Conservation (phyloP, 2,329 filamentous ascomycete species). For the Colletotrichum magnum region DNA sequence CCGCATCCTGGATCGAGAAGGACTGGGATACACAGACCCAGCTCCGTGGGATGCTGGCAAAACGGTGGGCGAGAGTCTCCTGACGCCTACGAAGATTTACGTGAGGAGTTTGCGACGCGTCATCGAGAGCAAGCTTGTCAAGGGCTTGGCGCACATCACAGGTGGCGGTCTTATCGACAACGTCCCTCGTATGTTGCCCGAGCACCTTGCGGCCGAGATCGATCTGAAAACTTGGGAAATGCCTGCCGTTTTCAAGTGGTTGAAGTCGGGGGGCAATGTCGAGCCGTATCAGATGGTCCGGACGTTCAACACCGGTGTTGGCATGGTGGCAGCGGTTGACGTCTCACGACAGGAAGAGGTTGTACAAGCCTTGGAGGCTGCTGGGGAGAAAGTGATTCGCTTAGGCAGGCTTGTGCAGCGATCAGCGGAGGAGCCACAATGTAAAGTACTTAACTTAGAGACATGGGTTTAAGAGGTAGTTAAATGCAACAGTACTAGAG, state of each 20-base stretch:
- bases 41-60: conserved; percentile 81
- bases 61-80: conserved; percentile 80
- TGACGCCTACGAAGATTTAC: conserved; percentile 95
- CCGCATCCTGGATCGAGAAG: conserved; percentile 83
- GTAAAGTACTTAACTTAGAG: conserved; percentile 72
- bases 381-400: conserved; percentile 82
- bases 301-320: conserved; percentile 95
- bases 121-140: conserved; percentile 75
- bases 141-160: conserved; percentile 97
- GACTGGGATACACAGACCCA: conserved; percentile 77
- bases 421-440: conserved; percentile 55
- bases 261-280: conserved; percentile 81
- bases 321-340: conserved; percentile 91
- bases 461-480: conserved; percentile 50
- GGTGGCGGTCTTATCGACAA: conserved; percentile 95
- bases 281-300: conserved; percentile 85
- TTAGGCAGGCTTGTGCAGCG: conserved; percentile 80
- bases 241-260: conserved; percentile 87
- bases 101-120: conserved; percentile 84
- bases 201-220: conserved; percentile 82
- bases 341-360: conserved; percentile 74
- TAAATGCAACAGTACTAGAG: too few species aligned
- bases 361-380: conserved; percentile 70
- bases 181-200: conserved; percentile 91
- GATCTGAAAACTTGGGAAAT: conserved; percentile 83